These are phyloP conservation scores for Nicotiana obtusifolia DNA, from an alignment of 257 asterid genomes.

Conservation along the genomic window DNA sequence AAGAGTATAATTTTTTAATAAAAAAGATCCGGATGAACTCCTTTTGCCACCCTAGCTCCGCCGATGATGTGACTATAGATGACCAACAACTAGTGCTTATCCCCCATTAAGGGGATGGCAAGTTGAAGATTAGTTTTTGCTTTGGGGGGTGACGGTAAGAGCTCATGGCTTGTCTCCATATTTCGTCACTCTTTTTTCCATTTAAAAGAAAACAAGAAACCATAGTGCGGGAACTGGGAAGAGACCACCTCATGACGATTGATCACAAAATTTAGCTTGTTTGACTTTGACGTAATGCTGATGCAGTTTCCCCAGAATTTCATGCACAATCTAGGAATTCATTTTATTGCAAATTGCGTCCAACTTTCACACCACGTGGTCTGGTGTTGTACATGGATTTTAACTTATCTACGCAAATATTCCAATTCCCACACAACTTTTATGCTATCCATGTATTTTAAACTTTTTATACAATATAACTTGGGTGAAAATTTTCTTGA, in stretches of 20 bases:
- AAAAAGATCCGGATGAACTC: no score
- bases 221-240: neutral
- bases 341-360: neutral
- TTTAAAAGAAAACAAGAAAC: neutral
- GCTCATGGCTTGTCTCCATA: neutral
- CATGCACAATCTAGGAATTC: neutral
- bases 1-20: no score
- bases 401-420: no score
- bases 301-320: slow-evolving; percentile 1
- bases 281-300: slow-evolving; percentile 4
- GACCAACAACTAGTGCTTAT: neutral
- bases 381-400: neutral
- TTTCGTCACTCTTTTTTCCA: neutral
- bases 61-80: neutral
- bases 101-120: neutral
- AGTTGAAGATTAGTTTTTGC: neutral
- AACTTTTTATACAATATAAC: no score
- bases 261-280: neutral
- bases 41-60: no score
- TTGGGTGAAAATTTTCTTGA: no score
- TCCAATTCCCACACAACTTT: no score
- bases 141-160: neutral
- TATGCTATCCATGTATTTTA: no score
- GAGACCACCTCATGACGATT: slow-evolving; percentile 6
- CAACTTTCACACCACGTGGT: neutral